Percentiles rank a stretch among this genome's conserved stretches.
These are phyloP conservation scores for Fusarium sp. DNA, from an alignment of 2,329 filamentous ascomycete genomes.

Conservation along the genomic window DNA sequence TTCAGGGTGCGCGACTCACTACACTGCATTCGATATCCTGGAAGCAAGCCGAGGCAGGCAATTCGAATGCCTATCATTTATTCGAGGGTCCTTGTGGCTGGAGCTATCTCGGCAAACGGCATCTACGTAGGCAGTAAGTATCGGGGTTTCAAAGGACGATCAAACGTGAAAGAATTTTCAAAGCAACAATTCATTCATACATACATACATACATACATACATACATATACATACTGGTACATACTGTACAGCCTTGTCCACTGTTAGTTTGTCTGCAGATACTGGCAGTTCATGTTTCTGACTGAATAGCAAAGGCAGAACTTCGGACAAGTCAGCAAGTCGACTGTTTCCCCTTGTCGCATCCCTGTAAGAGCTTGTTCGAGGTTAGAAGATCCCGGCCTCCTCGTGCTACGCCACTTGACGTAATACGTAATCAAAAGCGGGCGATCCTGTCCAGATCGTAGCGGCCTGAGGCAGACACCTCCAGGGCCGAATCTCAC, in stretches of 20 bases:
- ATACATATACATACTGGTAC: too few species aligned
- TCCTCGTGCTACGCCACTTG: constrained; percentile 37
- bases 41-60: background rate
- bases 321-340: background rate
- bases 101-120: constrained; percentile 14
- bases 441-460: background rate
- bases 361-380: constrained; percentile 16
- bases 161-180: background rate
- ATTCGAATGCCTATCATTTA: constrained; percentile 6
- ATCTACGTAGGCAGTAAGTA: background rate
- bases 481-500: background rate
- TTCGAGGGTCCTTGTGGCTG: constrained; percentile 6
- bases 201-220: too few species aligned
- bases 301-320: background rate
- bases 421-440: constrained; percentile 37
- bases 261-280: background rate
- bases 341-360: background rate
- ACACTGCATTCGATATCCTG: background rate
- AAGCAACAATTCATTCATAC: background rate
- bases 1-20: background rate
- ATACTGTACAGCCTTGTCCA: background rate
- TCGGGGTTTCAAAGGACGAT: background rate
- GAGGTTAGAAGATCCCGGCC: constrained; percentile 8
- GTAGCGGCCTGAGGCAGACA: constrained; percentile 15
- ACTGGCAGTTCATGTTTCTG: background rate